Evolutionary conservation across 2,329 filamentous ascomycete genomes (phyloP).

Genomic region (Colletotrichum tanaceti): DNA sequence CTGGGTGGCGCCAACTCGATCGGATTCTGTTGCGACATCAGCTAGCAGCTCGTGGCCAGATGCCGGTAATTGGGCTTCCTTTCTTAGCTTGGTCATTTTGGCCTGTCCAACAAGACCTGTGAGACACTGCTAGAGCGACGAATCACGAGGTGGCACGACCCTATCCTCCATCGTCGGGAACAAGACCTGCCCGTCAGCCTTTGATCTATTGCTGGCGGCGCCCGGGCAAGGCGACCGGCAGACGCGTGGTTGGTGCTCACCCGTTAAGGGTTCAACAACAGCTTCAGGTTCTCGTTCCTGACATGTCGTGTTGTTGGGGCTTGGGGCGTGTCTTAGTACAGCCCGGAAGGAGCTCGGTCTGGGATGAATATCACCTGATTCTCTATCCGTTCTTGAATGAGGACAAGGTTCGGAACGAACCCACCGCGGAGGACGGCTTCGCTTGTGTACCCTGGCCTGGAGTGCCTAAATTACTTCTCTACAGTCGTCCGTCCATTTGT

Average conservation of each 20-base stretch:
- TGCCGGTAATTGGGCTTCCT: constrained; percentile 11
- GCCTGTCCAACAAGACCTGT: constrained; percentile 6
- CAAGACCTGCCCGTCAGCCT: constrained; percentile 19
- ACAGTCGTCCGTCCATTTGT: neutral
- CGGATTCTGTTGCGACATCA: constrained; percentile 3
- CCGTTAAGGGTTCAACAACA: no score
- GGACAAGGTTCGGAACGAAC: neutral
- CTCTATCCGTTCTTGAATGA: neutral
- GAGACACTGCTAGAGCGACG: neutral
- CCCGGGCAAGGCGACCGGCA: no score
- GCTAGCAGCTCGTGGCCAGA: constrained; percentile 12
- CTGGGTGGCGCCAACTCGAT: constrained; percentile 9
- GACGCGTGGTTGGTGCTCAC: neutral
- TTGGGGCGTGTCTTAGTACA: neutral
- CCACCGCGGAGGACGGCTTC: neutral
- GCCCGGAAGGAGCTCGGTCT: neutral
- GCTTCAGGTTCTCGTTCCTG: neutral
- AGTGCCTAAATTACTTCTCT: no score
- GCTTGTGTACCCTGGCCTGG: neutral
- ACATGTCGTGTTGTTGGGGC: neutral
- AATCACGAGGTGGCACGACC: neutral
- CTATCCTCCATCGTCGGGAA: constrained; percentile 10
- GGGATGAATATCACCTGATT: neutral
- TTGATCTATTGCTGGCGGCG: neutral
- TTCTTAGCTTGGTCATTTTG: neutral